Evolutionary conservation across 2,329 filamentous ascomycete genomes (phyloP).

Genomic region (Plenodomus biglobosus): DNA sequence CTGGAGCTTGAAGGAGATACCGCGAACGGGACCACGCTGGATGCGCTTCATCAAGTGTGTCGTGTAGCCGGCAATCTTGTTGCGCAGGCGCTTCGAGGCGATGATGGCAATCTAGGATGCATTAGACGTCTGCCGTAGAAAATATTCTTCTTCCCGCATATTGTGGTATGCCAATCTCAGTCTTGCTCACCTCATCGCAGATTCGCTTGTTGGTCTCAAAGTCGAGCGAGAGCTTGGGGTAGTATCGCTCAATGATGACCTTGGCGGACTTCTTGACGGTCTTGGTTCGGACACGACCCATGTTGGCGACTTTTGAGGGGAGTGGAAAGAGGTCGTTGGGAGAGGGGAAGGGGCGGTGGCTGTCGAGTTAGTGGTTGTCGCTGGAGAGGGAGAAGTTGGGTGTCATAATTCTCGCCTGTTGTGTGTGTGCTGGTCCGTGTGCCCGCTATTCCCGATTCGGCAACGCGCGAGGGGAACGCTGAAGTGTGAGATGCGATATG

Average conservation of each 20-base stretch:
- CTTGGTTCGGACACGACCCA: conserved; percentile 62
- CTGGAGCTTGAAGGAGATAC: conserved; percentile 99
- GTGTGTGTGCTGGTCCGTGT: conserved; percentile 20
- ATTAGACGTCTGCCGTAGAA: conserved; percentile 67
- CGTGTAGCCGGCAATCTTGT: conserved; percentile 93
- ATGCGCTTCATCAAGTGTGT: conserved; percentile 95
- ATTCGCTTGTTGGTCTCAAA: conserved; percentile 99
- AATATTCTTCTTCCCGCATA: too few species aligned
- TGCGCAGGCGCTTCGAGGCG: conserved; percentile 96
- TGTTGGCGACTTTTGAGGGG: conserved; percentile 44
- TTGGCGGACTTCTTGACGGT: conserved; percentile 88
- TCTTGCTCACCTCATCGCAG: conserved; percentile 76
- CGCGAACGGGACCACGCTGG: conserved; percentile 96
- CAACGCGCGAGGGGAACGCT: conserved; percentile 1
- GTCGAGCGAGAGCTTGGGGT: conserved; percentile 97
- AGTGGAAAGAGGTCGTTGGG: conserved; percentile 23
- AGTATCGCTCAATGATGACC: conserved; percentile 88
- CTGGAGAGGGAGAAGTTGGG: conserved; percentile 13
- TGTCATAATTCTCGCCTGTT: conserved; percentile 22
- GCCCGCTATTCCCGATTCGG: neutral
- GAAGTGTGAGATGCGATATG: neutral
- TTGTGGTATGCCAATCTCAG: neutral
- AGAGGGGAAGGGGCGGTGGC: conserved; percentile 20
- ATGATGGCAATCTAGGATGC: conserved; percentile 80
- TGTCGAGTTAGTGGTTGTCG: conserved; percentile 37